Conservation (phyloP, 2,329 filamentous ascomycete genomes). For the Hypoxylon sp. region DNA sequence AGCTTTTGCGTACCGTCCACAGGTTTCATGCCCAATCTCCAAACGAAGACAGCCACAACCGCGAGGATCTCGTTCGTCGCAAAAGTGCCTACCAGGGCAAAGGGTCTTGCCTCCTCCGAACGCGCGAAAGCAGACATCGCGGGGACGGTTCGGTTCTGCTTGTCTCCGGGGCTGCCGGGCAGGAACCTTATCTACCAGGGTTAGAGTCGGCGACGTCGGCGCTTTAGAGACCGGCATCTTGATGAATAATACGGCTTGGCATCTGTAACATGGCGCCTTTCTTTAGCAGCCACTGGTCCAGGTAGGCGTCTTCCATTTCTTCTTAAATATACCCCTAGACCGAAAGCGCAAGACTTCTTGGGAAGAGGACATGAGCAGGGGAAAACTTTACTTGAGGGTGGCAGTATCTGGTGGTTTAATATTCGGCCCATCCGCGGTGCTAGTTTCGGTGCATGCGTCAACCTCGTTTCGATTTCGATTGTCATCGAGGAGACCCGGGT, state of each 20-base stretch:
- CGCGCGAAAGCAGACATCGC: constrained; percentile 44
- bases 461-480: constrained; percentile 52
- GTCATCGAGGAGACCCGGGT: constrained; percentile 47
- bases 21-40: constrained; percentile 46
- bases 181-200: constrained; percentile 46
- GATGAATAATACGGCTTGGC: constrained; percentile 46
- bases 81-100: constrained; percentile 48
- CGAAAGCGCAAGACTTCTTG: constrained; percentile 57
- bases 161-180: constrained; percentile 40
- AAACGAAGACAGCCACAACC: constrained; percentile 44
- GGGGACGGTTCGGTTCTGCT: constrained; percentile 40
- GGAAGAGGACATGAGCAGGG: constrained; percentile 55
- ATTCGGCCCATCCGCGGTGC: constrained; percentile 19
- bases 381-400: constrained; percentile 52
- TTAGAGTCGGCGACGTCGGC: constrained; percentile 35
- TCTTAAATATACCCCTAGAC: constrained; percentile 53
- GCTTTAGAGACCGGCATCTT: constrained; percentile 39
- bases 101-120: constrained; percentile 48
- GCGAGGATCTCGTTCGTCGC: constrained; percentile 47
- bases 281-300: constrained; percentile 46
- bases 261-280: constrained; percentile 48
- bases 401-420: constrained; percentile 47
- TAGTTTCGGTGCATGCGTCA: constrained; percentile 39
- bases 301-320: constrained; percentile 48
- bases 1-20: constrained; percentile 40